These are phyloP conservation scores for Circinella minor DNA, from an alignment of 371 early-diverging fungal species.

Conservation along the genomic window DNA sequence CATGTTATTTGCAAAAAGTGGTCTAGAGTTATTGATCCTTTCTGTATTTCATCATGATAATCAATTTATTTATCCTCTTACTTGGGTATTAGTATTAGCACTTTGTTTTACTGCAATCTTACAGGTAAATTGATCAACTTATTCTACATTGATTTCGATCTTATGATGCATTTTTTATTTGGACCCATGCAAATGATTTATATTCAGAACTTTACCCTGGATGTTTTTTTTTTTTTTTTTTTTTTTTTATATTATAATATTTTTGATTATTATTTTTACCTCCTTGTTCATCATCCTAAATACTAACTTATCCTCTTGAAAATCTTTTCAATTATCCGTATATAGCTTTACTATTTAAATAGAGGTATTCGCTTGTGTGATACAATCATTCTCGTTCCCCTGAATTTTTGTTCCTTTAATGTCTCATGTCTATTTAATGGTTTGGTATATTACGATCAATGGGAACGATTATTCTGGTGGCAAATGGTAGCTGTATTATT, in stretches of 20 bases:
- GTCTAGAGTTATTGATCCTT: slow-evolving; percentile 75
- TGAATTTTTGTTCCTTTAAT: slow-evolving; percentile 81
- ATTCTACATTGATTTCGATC: background rate
- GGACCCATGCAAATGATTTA: background rate
- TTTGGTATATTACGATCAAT: slow-evolving; percentile 81
- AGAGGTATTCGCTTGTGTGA: slow-evolving; percentile 76
- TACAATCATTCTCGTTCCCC: slow-evolving; percentile 79
- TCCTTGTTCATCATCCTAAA: background rate
- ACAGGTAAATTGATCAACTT: slow-evolving; percentile 53
- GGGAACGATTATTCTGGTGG: slow-evolving; percentile 66
- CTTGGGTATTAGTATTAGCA: slow-evolving; percentile 74
- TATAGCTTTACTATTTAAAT: slow-evolving; percentile 79
- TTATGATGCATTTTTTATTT: too few relatives aligned
- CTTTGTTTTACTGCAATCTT: slow-evolving; percentile 68
- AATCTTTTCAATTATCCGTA: background rate
- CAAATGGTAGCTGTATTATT: slow-evolving; percentile 70
- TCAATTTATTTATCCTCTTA: slow-evolving; percentile 77
- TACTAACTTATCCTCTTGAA: background rate
- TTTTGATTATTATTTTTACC: background rate
- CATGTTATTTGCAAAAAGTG: slow-evolving; percentile 83
- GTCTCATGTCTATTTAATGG: slow-evolving; percentile 80
- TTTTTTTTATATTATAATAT: too few relatives aligned
- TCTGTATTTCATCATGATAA: slow-evolving; percentile 66
- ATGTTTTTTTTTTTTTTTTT: too few relatives aligned
- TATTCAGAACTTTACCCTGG: too few relatives aligned